Conservation (phyloP, 768 basidiomycete genomes). For the Lactifluus pinguis region DNA sequence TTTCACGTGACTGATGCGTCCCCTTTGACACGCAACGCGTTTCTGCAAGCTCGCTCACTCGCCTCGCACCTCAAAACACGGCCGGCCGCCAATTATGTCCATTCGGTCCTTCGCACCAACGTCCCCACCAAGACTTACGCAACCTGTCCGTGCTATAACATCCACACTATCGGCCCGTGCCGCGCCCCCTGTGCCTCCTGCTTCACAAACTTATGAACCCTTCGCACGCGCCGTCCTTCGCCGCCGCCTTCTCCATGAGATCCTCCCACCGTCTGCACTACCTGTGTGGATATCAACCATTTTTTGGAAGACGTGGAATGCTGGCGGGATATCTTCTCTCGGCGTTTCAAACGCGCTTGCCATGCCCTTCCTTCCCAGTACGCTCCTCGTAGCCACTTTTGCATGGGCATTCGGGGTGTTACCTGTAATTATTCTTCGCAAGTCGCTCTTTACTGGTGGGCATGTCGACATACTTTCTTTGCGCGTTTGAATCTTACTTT, state of each 20-base stretch:
- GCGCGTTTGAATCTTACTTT: not conserved
- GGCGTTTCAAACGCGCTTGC: conserved; percentile 34
- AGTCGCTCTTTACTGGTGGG: conserved; percentile 52
- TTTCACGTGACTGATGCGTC: not conserved
- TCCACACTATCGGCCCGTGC: conserved; percentile 35
- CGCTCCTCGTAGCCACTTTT: conserved; percentile 33
- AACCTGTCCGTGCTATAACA: conserved; percentile 37
- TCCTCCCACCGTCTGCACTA: conserved; percentile 43
- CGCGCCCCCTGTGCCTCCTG: conserved; percentile 46
- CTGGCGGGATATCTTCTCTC: conserved; percentile 28
- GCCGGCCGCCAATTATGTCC: not conserved
- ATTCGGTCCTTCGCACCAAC: not conserved
- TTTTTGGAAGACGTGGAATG: conserved; percentile 37
- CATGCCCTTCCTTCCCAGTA: conserved; percentile 29
- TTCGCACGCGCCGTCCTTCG: conserved; percentile 52
- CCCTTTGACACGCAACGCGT: no score
- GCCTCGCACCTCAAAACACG: not conserved
- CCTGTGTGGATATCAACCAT: conserved; percentile 38
- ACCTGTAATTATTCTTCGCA: conserved; percentile 50
- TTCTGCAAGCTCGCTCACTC: no score
- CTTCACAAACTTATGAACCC: conserved; percentile 55
- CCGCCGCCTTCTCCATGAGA: conserved; percentile 46
- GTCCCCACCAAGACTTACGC: conserved; percentile 18
- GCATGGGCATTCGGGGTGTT: conserved; percentile 47
- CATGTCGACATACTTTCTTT: conserved; percentile 1